A percentile compares a stretch with the other conserved stretches of the same genome.
Conservation (phyloP, 2,329 filamentous ascomycete species). For the Stagonosporopsis chrysanthemi region DNA sequence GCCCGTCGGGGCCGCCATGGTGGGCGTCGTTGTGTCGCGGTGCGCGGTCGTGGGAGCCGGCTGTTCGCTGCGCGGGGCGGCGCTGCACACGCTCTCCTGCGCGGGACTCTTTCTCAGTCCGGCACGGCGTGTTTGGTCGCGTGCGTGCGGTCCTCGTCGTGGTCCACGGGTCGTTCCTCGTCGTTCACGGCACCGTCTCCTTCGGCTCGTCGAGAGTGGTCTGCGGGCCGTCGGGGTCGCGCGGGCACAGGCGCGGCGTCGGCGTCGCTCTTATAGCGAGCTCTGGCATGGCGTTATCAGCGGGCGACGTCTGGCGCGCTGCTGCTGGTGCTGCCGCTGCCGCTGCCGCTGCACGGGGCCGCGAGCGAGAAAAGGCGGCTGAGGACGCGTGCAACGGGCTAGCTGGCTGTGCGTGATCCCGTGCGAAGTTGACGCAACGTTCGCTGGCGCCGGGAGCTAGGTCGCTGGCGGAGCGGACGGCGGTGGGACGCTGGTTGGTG, state of each 20-base stretch:
- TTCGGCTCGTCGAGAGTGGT: too few relatives aligned
- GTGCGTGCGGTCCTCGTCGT: too few relatives aligned
- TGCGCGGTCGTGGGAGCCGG: too few relatives aligned
- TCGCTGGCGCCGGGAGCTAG: neutral
- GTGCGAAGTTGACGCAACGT: conserved; percentile 22
- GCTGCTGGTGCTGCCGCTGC: too few relatives aligned
- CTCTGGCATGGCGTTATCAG: conserved; percentile 8
- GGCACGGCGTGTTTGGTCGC: too few relatives aligned
- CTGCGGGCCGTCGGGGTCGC: neutral
- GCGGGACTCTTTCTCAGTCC: too few relatives aligned
- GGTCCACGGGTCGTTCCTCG: neutral
- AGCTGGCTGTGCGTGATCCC: conserved; percentile 17
- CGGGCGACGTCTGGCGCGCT: neutral
- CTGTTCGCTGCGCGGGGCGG: too few relatives aligned
- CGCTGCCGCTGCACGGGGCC: too few relatives aligned
- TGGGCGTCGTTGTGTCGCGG: neutral
- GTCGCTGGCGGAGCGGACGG: neutral
- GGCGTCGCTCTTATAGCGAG: neutral
- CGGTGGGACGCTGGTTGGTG: too few relatives aligned
- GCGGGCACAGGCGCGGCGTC: neutral
- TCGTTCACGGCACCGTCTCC: too few relatives aligned
- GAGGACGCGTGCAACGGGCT: neutral
- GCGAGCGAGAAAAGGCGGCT: neutral
- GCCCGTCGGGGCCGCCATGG: neutral
- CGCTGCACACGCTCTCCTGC: neutral